Conservation (phyloP, 352 stramenopile genomes). For the Aphanomyces invadans region DNA sequence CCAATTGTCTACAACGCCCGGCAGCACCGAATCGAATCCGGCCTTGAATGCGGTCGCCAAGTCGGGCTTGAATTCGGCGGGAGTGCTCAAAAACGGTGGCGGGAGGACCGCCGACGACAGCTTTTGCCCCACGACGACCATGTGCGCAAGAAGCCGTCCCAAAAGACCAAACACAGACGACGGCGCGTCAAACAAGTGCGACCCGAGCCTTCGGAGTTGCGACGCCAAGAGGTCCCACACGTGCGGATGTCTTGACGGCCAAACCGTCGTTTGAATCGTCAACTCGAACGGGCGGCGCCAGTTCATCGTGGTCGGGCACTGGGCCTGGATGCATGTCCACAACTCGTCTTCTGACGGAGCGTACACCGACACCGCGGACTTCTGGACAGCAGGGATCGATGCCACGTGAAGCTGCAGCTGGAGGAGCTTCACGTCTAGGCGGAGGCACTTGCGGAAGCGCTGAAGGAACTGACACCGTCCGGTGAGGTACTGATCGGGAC, state of each 20-base stretch:
- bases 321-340: too few relatives aligned
- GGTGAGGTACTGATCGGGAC: neutral
- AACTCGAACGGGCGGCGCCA: too few relatives aligned
- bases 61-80: neutral
- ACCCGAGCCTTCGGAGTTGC: neutral
- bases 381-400: too few relatives aligned
- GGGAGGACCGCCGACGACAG: neutral
- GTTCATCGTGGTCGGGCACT: neutral
- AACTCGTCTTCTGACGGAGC: too few relatives aligned
- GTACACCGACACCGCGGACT: too few relatives aligned
- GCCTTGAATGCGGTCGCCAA: neutral
- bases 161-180: neutral
- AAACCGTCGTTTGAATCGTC: neutral
- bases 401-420: neutral
- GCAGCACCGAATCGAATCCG: neutral
- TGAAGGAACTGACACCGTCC: conserved; percentile 1
- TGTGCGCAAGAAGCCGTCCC: conserved; percentile 6
- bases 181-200: neutral
- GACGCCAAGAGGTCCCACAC: neutral
- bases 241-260: neutral
- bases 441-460: conserved; percentile 16
- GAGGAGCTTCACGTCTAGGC: conserved; percentile 6
- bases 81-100: conserved; percentile 1
- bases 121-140: neutral
- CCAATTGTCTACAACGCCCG: neutral